Evolutionary conservation across 371 early-diverging fungal species (phyloP), one percentile per base, ranked within the genome.

Genomic region (Mucor velutinosus): DNA sequence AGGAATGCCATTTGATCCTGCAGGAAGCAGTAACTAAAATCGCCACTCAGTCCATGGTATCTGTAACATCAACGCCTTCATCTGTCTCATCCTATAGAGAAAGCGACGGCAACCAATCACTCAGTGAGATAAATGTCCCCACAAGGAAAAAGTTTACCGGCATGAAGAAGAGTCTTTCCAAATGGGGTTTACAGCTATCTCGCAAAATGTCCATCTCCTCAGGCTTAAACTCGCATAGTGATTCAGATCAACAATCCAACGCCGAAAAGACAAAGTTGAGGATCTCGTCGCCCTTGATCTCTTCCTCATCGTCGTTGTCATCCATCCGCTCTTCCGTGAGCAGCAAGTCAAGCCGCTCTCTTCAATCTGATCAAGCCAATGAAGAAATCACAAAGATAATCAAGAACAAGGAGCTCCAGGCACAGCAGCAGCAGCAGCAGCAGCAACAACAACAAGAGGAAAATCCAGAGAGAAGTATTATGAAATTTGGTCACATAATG

Each of bases 401-500:
- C 10, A 51, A 51, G 12, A 51, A 25, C 25, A 51, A 51, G 23
- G 51, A 51, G 21, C 21, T 19, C 12, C 51, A 51, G 11, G n/a
- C n/a, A n/a, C n/a, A n/a, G n/a, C n/a, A n/a, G 30, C 11, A 11
- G 21, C 43, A 58, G 27, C 60, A 58, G 11, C 23, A 37, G 3
- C 23, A 39, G 17, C 7, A 3, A 21, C 32, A 33, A 21, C 47
- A 30, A 10, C 33, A 49, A 47, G 32, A 19, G 7, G 51, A 51
- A 4, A 51, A 23, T 25, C 14, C 51, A 10, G 51, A 23, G 12
- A 51, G 25, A 51, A 69, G 64, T 15, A 33, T 60, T n/a, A 69
- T 64, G 69, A 64, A 62, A 8, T 58, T 69, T 32, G 69, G 69
- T 12, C 69, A 69, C 14, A 59, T 69, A 6, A 45, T 53, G 25